Percentiles rank a stretch among this genome's conserved stretches.
Conservation (phyloP, 1,139 yeast genomes). For the Geotrichum candidum region DNA sequence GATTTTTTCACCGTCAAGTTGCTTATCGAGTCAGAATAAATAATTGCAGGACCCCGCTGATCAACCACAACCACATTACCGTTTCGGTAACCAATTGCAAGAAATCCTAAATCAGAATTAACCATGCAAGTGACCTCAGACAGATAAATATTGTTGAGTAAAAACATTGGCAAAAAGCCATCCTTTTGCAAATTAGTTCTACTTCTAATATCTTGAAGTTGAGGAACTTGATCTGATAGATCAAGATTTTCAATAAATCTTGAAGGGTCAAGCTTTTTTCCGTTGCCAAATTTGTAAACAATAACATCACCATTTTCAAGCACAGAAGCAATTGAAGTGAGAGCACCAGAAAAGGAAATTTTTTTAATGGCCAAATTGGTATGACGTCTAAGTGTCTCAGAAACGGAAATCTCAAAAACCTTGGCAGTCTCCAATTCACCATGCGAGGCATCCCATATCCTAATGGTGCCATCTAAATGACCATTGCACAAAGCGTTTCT, state of each 20-base stretch:
- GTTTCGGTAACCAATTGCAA: slow-evolving; percentile 70
- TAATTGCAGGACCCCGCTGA: slow-evolving; percentile 78
- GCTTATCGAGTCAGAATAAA: slow-evolving; percentile 47
- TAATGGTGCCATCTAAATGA: slow-evolving; percentile 70
- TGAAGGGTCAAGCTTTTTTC: slow-evolving; percentile 6
- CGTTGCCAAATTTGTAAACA: slow-evolving; percentile 57
- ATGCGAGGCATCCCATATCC: slow-evolving; percentile 76
- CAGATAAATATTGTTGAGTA: slow-evolving; percentile 40
- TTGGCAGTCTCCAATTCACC: slow-evolving; percentile 62
- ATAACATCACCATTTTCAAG: slow-evolving; percentile 68
- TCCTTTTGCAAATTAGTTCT: slow-evolving; percentile 44
- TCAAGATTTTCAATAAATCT: slow-evolving; percentile 4
- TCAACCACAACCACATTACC: slow-evolving; percentile 77
- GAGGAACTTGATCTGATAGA: slow-evolving; percentile 18
- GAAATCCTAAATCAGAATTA: slow-evolving; percentile 76
- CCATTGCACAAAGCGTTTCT: slow-evolving; percentile 73
- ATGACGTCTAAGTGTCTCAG: slow-evolving; percentile 43
- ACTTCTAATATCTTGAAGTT: slow-evolving; percentile 32
- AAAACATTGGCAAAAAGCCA: slow-evolving; percentile 66
- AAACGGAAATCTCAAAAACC: slow-evolving; percentile 50
- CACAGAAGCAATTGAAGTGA: slow-evolving; percentile 70
- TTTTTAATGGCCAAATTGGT: slow-evolving; percentile 44
- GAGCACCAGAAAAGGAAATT: slow-evolving; percentile 70
- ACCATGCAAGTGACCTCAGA: slow-evolving; percentile 54
- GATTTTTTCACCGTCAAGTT: slow-evolving; percentile 20